Base-by-base conservation (phyloP, 2,329 filamentous ascomycete genomes). In the Trichoderma atrobrunneum region DNA sequence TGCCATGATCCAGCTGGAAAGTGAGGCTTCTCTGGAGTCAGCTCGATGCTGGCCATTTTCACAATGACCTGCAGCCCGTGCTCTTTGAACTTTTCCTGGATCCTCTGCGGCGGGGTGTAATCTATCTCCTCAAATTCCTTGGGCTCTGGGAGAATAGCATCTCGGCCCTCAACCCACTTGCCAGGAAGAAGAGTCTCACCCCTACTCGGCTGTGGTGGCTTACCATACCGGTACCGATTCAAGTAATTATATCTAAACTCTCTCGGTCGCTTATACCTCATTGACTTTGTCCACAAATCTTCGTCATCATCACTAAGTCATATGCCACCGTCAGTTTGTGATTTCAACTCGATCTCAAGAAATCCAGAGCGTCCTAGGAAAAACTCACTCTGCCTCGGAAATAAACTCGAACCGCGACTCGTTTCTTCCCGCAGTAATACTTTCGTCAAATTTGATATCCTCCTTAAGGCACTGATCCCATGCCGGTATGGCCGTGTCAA, bases 41-140 rank as follows among this genome's bases (percentile, higher is more conserved):
- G 80, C 36, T 88, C 81, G 61, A 89, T 85, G 61, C 84, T 86
- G 3, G 85, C 82, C 26, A 90, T 81, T 77, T 91, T 90, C 54
- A 90, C 84, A 66, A 91, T 88, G 48, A 92, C 79, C 75, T 92
- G 89, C 2, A 92, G 78, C 0, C 87, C 87, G 4, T 34, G 26
- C 28, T 69, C 32, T 21, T 71, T 59, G 26, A 76, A 77, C 66
- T 74, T 76, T 0, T 78, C 64, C 10, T 61, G 11, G 8, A 75
- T 71, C 7, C 75, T 71, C 30, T 59, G n/a, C 18, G 57, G 21
- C 1, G 70, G 69, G 11, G 57, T 16, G 28, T 74, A 74, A 39
- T 73, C 60, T 11, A 72, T 57, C 26, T 71, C 54, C 5, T 61
- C 32, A 24, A 72, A 74, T 1, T 21, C 7, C 1, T 14, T 59